Evolutionary conservation across 257 asterid genomes (phyloP), one percentile per base, ranked within the genome.

Genomic region (Solanum infundibuliforme): DNA sequence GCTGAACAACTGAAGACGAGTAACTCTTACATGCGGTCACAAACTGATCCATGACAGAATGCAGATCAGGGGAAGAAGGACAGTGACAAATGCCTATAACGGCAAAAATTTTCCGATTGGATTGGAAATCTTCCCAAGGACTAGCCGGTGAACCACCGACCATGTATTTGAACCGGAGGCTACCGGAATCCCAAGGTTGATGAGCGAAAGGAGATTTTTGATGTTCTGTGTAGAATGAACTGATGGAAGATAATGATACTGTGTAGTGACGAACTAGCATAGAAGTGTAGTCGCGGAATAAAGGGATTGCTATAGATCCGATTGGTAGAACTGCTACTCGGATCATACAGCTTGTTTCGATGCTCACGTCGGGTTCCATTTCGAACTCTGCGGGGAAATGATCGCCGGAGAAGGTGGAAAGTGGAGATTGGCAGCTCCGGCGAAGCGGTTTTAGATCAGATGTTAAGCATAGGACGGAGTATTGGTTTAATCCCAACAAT

Each of bases 301-400:
- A 92, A 3, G 88, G 89, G 16, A 94, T 89, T 21, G 96, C 88
- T 60, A 94, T 92, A 73, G 92, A 91, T 86, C 97, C 94, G 92
- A 97, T 94, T 77, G 99, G 98, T 74, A 97, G 90, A 5, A 97
- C 95, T 79, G 99, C 98, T 71, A 95, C 95, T 21, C 99, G 98
- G 94, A 95, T 97, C 98, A 95, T 97, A 90, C 98, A 90, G 92
- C 95, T 94, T 55, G 99, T 97, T 87, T 97, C 99, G 83, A 97
- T 95, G 94, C 99, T 93, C 89, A 95, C 98, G 91, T 97, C 98
- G 52, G 99, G 99, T 89, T 97, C 99, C 99, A 97, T 97, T 86
- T 90, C 21, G 77, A 25, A 71, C 1, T 20, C 69, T 12, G 39
- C 83, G 84, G 73, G 84, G 14, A 73, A 46, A 13, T 79, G 55